Evolutionary conservation across 129 eudicot species (phyloP), one percentile per base, ranked within the genome.

Genomic region (Dittrichia graveolens): DNA sequence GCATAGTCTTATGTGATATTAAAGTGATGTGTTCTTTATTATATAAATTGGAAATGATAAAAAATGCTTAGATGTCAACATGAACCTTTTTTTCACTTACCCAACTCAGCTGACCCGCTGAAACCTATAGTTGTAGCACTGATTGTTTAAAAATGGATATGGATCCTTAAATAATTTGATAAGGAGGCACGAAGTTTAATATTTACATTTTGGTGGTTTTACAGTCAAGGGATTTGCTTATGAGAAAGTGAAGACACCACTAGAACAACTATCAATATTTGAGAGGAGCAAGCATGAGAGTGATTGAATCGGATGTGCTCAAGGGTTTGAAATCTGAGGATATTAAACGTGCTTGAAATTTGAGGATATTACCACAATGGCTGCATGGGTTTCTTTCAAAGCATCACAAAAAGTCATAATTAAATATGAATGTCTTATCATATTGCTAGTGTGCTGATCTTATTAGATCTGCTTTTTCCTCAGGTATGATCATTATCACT

Each of bases 401-500:
- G 73, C 69, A 77, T 86, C 69, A 65, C 79, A 65, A 79, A 61
- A 45, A 82, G 75, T 16, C 83, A 87, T 49, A 83, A 87, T 59
- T 86, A 82, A 84, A 81, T 74, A 85, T 76, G 66, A 75, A 89
- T 85, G 85, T 89, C 24, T 78, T 93, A n/a, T 93, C 98, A 3
- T 93, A 87, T 78, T 89, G 98, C 72, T 92, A 96, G 98, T 93
- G 98, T 61, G 95, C 75, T 68, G 98, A 93, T 85, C 90, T 93
- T 69, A 93, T 93, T 15, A 82, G 95, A 72, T 81, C 98, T 19
- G 84, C 88, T 60, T 87, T 93, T 69, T 85, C 96, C 18, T 78
- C 96, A 83, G 98, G 98, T 89, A 74, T 71, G 64, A 47, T 63
- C 71, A 34, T 75, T 44, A 44, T n/a, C 18, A 55, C 71, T 60